Evolutionary conservation across 257 asterid genomes (phyloP).

Genomic region (Eustoma russellianum): DNA sequence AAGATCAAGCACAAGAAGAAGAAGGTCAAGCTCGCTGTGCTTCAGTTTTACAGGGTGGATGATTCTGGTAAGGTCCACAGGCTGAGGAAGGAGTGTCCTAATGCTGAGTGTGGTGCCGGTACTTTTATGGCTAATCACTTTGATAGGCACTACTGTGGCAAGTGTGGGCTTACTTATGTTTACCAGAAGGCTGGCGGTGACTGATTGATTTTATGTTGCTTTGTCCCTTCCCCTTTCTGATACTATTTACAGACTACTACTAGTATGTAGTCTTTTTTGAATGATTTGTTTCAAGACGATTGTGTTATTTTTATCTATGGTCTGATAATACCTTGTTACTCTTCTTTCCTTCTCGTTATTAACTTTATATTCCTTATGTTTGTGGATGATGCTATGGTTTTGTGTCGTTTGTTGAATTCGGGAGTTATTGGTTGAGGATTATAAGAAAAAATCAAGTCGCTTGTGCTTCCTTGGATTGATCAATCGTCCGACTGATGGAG

Average conservation of each 20-base stretch:
- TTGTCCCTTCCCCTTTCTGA: background rate
- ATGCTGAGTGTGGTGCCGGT: slow-evolving; percentile 32
- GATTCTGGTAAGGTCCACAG: slow-evolving; percentile 32
- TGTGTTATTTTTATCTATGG: background rate
- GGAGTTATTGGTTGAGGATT: no score
- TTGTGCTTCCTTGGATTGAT: no score
- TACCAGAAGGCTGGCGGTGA: slow-evolving; percentile 38
- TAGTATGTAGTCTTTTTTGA: background rate
- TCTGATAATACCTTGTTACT: no score
- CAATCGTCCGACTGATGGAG: no score
- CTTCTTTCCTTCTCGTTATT: no score
- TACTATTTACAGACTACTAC: background rate
- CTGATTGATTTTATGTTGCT: background rate
- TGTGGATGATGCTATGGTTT: no score
- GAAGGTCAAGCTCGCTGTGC: slow-evolving; percentile 31
- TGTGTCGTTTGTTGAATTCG: no score
- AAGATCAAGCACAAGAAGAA: slow-evolving; percentile 34
- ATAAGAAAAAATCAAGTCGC: no score
- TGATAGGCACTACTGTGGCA: slow-evolving; percentile 32
- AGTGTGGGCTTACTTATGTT: slow-evolving; percentile 36
- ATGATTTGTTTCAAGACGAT: background rate
- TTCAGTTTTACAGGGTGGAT: slow-evolving; percentile 31
- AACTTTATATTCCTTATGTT: background rate
- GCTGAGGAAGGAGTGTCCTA: slow-evolving; percentile 33
- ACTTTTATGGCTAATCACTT: slow-evolving; percentile 38